phyloP scores from a whole-genome alignment of 2,329 filamentous ascomycete species.

The Cladosporium sp. region DNA sequence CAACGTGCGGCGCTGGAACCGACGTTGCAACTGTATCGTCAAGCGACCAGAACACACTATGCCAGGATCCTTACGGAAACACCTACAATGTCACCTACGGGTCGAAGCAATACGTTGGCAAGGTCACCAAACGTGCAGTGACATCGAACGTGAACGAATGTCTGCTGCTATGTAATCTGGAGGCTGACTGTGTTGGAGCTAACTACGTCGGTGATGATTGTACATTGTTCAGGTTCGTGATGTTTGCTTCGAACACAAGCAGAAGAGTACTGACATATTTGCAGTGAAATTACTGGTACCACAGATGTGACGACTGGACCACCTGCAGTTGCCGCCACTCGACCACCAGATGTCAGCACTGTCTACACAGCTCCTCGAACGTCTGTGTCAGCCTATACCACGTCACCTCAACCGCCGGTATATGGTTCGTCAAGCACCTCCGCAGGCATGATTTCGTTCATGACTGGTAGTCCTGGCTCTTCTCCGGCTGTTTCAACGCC shows the following conservation, averaged over 20 bases:
- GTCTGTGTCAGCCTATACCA: constrained; percentile 6
- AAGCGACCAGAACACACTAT: constrained; percentile 2
- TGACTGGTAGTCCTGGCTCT: constrained; percentile 4
- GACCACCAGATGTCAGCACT: constrained; percentile 17
- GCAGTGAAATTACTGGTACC: constrained; percentile 21
- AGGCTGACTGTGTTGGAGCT: constrained; percentile 19
- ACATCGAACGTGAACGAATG: constrained; percentile 19
- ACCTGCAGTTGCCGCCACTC: constrained; percentile 14
- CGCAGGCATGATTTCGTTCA: neutral
- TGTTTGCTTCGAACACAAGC: neutral
- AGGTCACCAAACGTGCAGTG: constrained; percentile 17
- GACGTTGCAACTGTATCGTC: neutral
- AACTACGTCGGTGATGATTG: constrained; percentile 25
- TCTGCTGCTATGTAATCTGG: constrained; percentile 20
- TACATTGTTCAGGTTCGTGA: constrained; percentile 18
- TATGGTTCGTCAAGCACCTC: constrained; percentile 10
- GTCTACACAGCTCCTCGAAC: constrained; percentile 16
- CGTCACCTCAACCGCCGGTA: constrained; percentile 4
- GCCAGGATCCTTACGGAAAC: constrained; percentile 20
- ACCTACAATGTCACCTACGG: constrained; percentile 22
- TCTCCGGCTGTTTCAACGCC: constrained; percentile 5
- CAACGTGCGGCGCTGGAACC: constrained; percentile 7
- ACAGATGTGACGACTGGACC: constrained; percentile 16
- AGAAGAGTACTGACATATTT: neutral
- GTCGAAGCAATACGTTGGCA: constrained; percentile 18